A percentile compares a stretch with the other conserved stretches of the same genome.
These are phyloP conservation scores for Drosera capensis DNA, from an alignment of 148 eudicot genomes.

Conservation along the genomic window DNA sequence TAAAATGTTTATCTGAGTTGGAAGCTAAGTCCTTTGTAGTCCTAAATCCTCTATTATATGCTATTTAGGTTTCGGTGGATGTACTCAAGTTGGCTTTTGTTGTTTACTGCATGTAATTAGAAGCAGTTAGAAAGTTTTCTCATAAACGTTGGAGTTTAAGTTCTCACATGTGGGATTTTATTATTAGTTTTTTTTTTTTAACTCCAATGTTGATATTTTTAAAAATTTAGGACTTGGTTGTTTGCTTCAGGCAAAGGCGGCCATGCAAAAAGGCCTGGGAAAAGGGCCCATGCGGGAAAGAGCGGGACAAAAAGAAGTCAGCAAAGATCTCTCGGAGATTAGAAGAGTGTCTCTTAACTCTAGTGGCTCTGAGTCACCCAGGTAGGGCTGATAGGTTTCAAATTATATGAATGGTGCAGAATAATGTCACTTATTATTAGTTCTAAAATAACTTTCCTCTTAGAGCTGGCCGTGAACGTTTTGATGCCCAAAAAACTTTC, in stretches of 20 bases:
- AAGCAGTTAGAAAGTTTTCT: no score
- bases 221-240: constrained; percentile 2
- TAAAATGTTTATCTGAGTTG: no score
- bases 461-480: constrained; percentile 49
- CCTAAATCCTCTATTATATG: no score
- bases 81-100: no score
- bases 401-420: neutral
- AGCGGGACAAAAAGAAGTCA: constrained; percentile 30
- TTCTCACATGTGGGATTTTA: no score
- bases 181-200: constrained; percentile 1
- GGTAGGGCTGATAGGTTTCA: constrained; percentile 23
- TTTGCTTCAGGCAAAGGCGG: constrained; percentile 66
- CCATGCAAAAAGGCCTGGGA: constrained; percentile 53
- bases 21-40: no score
- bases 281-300: constrained; percentile 58
- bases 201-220: neutral
- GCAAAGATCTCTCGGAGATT: constrained; percentile 33
- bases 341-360: constrained; percentile 31
- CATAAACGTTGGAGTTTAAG: no score
- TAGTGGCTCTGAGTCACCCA: constrained; percentile 49
- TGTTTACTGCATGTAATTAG: no score
- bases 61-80: no score
- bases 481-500: constrained; percentile 50
- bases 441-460: neutral
- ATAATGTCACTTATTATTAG: neutral